Evolutionary conservation across 345 rosid species (phyloP), one percentile per base, ranked within the genome.

Genomic region (Cardamine resedifolia): DNA sequence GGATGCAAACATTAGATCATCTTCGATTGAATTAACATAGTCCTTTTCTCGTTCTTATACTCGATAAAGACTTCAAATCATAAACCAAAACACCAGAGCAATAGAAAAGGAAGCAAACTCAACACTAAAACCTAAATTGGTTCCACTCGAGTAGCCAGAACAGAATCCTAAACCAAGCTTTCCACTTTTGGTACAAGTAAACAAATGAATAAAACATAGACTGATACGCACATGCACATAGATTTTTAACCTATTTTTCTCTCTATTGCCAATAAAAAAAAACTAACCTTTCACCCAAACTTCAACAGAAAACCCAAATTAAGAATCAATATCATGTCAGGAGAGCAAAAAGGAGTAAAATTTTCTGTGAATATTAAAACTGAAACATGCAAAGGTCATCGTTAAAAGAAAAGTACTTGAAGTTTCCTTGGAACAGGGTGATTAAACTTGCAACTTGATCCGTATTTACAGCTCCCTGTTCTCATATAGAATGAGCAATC

Each of bases 391-490:
- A 60, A 41, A 71, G 24, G 47, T 73, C 14, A 63, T 26, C 0
- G 21, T 9, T 16, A 64, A 44, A 41, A 66, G 68, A 59, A 18
- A 27, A 55, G 4, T 76, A 92, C 99, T 96, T 86, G 95, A 62
- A 48, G 78, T 74, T 79, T 87, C 73, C 84, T 77, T 55, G 75
- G 82, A 65, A 82, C 39, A 34, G 97, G 99, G 14, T 96, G 99
- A 80, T 90, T 96, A 72, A 90, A 92, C 88, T 88, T 92, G 98
- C 99, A 92, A 81, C 80, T 86, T 26, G 84, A 85, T 58, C 92
- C 99, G 73, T 84, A 96, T 74, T 88, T 96, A 88, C 99, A 92
- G 49, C 74, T 78, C 7, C 99, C 96, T 7, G 89, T 90, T 79
- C 88, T 92, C 80, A 96, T 86, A 56, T 86, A 92, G 70, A 34